phyloP scores from a whole-genome alignment of 2,329 filamentous ascomycete species.

The Conoideocrella luteorostrata region DNA sequence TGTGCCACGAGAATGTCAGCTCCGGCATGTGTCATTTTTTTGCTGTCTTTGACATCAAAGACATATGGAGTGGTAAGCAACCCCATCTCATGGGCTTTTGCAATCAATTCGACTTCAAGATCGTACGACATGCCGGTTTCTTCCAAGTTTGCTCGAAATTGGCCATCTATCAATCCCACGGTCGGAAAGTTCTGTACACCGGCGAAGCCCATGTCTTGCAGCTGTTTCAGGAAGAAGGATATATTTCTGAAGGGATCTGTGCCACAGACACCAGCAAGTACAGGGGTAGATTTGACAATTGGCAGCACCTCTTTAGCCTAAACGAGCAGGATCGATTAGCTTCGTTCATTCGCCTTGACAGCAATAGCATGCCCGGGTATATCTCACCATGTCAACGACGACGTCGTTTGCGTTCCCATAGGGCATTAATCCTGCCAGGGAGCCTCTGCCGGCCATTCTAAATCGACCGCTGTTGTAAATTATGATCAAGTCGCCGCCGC shows the following conservation, averaged over 20 bases:
- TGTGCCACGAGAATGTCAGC: constrained; percentile 64
- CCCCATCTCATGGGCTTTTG: constrained; percentile 50
- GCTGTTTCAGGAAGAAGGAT: constrained; percentile 49
- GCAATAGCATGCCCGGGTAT: neutral
- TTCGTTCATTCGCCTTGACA: neutral
- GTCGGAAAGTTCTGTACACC: constrained; percentile 71
- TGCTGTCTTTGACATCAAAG: constrained; percentile 56
- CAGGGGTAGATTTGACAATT: constrained; percentile 55
- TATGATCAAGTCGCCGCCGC: constrained; percentile 63
- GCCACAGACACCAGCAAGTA: constrained; percentile 64
- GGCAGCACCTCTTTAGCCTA: constrained; percentile 60
- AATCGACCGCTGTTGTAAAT: constrained; percentile 68
- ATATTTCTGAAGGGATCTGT: constrained; percentile 65
- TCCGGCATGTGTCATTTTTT: constrained; percentile 56
- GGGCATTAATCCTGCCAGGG: constrained; percentile 63
- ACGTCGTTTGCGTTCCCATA: constrained; percentile 66
- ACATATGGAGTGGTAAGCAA: constrained; percentile 66
- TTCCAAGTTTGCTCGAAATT: constrained; percentile 60
- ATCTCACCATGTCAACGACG: constrained; percentile 57
- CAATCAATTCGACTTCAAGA: constrained; percentile 60
- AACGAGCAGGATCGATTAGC: neutral
- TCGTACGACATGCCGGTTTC: constrained; percentile 67
- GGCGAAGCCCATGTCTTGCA: constrained; percentile 57
- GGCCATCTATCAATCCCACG: constrained; percentile 63
- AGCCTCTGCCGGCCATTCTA: constrained; percentile 66